Percentiles rank a stretch among this genome's conserved stretches.
Evolutionary conservation across 768 basidiomycete species (phyloP).

Genomic region (Lactifluus subvellereus): DNA sequence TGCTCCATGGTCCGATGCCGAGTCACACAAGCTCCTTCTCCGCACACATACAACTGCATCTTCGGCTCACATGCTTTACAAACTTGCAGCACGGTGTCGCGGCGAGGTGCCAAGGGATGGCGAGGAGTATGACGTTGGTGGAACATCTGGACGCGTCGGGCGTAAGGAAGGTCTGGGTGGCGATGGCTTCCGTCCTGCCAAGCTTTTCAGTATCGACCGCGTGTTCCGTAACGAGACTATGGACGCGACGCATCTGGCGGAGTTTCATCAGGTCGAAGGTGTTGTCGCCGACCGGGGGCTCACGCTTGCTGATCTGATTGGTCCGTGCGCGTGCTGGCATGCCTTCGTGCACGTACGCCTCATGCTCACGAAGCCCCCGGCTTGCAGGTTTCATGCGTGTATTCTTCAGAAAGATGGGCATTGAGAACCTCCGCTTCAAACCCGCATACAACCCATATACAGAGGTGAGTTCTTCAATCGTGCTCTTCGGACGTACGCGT

Average conservation of each 20-base stretch:
- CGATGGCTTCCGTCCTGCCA: slow-evolving; percentile 86
- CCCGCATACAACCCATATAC: slow-evolving; percentile 99
- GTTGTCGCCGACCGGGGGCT: slow-evolving; percentile 93
- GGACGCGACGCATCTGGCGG: slow-evolving; percentile 97
- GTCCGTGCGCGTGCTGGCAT: slow-evolving; percentile 35
- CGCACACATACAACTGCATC: slow-evolving; percentile 97
- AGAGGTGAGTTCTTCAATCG: slow-evolving; percentile 47
- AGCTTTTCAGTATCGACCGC: slow-evolving; percentile 94
- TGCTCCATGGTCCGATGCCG: slow-evolving; percentile 90
- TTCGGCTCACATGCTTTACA: slow-evolving; percentile 89
- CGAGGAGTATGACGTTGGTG: slow-evolving; percentile 21
- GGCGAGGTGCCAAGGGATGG: slow-evolving; percentile 48
- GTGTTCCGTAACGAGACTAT: slow-evolving; percentile 99
- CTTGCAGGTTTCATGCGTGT: slow-evolving; percentile 90
- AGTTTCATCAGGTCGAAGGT: slow-evolving; percentile 99
- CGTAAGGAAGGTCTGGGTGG: slow-evolving; percentile 33
- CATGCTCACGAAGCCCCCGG: background rate
- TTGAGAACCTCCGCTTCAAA: slow-evolving; percentile 92
- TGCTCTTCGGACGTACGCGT: background rate
- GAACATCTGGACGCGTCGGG: slow-evolving; percentile 38
- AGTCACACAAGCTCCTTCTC: slow-evolving; percentile 86
- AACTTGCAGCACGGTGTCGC: slow-evolving; percentile 79
- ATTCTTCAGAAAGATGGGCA: slow-evolving; percentile 98
- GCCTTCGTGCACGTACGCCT: background rate
- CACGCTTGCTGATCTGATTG: slow-evolving; percentile 92